Conservation (phyloP, 352 stramenopile genomes). For the Phytophthora colocasiae region DNA sequence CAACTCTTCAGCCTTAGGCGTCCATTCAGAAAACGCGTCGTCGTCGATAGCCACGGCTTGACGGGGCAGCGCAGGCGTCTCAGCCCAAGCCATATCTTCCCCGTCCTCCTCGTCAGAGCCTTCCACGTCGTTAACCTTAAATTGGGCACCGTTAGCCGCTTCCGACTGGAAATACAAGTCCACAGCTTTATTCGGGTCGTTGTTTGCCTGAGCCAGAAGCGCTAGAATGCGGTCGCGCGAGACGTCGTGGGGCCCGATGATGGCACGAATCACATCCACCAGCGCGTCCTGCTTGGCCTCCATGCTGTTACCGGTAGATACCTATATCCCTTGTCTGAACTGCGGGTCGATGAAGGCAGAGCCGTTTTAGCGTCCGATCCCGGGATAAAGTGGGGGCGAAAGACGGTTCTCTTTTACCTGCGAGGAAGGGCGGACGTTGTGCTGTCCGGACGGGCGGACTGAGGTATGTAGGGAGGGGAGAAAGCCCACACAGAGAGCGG, state of each 20-base stretch:
- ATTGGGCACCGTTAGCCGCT: slow-evolving; percentile 42
- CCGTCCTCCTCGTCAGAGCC: slow-evolving; percentile 49
- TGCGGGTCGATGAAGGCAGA: neutral
- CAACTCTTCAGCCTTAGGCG: slow-evolving; percentile 58
- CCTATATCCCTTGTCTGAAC: neutral
- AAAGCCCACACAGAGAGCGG: too few relatives aligned
- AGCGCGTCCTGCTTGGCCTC: slow-evolving; percentile 67
- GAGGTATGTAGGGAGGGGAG: neutral
- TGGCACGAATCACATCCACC: slow-evolving; percentile 81
- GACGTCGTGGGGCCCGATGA: slow-evolving; percentile 69
- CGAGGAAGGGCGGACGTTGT: slow-evolving; percentile 1
- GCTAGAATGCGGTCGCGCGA: slow-evolving; percentile 72
- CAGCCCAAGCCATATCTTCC: slow-evolving; percentile 24
- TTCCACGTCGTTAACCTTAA: slow-evolving; percentile 65
- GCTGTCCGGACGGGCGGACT: slow-evolving; percentile 11
- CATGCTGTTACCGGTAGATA: slow-evolving; percentile 33
- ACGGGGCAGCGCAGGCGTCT: slow-evolving; percentile 24
- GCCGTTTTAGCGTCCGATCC: slow-evolving; percentile 31
- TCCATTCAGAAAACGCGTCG: slow-evolving; percentile 36
- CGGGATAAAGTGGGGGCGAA: slow-evolving; percentile 25
- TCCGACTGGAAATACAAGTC: slow-evolving; percentile 83
- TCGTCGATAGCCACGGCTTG: slow-evolving; percentile 15
- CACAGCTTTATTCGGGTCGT: slow-evolving; percentile 86
- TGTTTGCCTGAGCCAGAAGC: slow-evolving; percentile 62
- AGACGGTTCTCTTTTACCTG: slow-evolving; percentile 25